phyloP scores from a whole-genome alignment of 2,329 filamentous ascomycete species.

The Chrysosporium queenslandicum region DNA sequence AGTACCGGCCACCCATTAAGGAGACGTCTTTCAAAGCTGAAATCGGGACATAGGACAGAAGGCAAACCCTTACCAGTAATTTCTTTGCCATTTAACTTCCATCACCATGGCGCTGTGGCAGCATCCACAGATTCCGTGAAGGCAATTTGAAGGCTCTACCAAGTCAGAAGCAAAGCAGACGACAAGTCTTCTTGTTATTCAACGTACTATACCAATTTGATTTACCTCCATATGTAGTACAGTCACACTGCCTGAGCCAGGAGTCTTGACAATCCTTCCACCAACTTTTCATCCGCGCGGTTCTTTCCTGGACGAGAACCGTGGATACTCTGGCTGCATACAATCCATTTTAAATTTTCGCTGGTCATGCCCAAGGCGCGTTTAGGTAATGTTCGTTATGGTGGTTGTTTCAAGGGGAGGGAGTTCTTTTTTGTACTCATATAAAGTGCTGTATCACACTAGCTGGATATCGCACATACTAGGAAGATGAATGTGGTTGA shows the following conservation, averaged over 20 bases:
- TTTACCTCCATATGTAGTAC: background rate
- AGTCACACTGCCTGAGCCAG: background rate
- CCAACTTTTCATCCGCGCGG: background rate
- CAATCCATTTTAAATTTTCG: background rate
- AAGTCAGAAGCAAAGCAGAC: background rate
- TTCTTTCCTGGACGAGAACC: background rate
- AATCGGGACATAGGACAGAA: background rate
- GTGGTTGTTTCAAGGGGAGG: too few species aligned
- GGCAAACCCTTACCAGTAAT: background rate
- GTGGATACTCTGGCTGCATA: background rate
- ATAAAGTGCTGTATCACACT: too few species aligned
- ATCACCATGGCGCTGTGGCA: conserved; percentile 4
- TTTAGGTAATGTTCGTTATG: too few species aligned
- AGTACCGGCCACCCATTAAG: background rate
- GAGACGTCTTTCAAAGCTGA: conserved; percentile 8
- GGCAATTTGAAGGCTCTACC: background rate
- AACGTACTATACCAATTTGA: too few species aligned
- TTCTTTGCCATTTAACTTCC: conserved; percentile 8
- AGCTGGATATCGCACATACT: too few species aligned
- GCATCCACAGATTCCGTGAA: background rate
- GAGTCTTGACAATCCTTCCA: background rate
- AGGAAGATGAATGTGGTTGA: too few species aligned
- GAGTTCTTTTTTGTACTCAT: too few species aligned
- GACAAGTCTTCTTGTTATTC: too few species aligned
- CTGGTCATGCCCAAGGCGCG: background rate